Evolutionary conservation across 176 grass and related monocot species (phyloP).

Genomic region (Tuctoria greenei): DNA sequence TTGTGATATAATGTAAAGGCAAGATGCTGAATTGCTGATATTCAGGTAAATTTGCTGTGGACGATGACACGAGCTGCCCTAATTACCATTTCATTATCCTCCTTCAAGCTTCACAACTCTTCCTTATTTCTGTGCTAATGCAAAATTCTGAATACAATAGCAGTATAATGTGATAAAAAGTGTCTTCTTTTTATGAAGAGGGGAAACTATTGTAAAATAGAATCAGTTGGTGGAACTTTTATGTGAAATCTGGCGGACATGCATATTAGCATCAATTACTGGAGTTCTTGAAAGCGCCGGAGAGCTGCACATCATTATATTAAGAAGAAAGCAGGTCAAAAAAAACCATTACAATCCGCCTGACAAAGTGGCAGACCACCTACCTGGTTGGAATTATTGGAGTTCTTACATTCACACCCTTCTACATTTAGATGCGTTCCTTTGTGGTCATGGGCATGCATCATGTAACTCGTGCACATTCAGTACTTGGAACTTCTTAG

Average conservation of each 20-base stretch:
- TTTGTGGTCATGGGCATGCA: slow-evolving; percentile 9
- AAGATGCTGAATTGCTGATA: not conserved
- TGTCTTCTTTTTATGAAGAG: not conserved
- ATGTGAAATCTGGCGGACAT: not conserved
- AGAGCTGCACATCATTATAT: too few species aligned
- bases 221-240: not conserved
- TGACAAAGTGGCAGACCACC: too few species aligned
- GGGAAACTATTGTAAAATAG: slow-evolving; percentile 10
- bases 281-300: too few species aligned
- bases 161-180: not conserved
- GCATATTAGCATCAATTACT: not conserved
- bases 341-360: too few species aligned
- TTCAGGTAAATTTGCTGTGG: not conserved
- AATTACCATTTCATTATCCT: not conserved
- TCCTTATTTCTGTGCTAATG: not conserved
- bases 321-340: too few species aligned
- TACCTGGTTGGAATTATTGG: too few species aligned
- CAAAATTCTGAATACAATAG: not conserved
- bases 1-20: not conserved
- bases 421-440: slow-evolving; percentile 7
- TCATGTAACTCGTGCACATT: not conserved
- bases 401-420: not conserved
- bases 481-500: slow-evolving; percentile 11
- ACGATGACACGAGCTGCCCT: not conserved
- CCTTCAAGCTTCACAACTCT: not conserved